Base-by-base conservation (phyloP, 139 green algal species). In the Chlorella sp. region DNA sequence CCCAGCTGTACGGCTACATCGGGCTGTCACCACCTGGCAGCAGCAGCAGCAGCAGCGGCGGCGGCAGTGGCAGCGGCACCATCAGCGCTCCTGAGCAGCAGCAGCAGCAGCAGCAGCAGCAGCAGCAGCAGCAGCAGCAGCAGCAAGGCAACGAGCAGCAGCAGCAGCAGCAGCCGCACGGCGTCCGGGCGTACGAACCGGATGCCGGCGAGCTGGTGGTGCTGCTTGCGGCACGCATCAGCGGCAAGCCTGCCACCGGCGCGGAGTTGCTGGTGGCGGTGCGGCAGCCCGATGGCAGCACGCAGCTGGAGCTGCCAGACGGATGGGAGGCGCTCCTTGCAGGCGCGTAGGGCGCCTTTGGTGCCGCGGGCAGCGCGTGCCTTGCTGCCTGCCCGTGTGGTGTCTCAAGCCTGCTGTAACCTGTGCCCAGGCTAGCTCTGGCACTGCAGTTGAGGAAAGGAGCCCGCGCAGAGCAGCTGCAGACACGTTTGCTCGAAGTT, bases 181-280 rank as follows among this genome's bases (percentile, higher is more conserved):
- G 77, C 30, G 1, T 83, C 19, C 77, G 77, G 14, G 28, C 38
- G 17, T 83, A 83, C 41, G 28, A 83, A 41, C 77, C 77, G 0
- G 58, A 83, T 16, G 17, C 34, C 3, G 60, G 77, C 3, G 77
- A 83, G 60, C 58, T 83, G 3, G 77, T 83, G 6, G 77, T 83
- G 60, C 77, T 83, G 56, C 77, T 83, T 38, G 43, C 60, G 6
- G 40, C 40, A 30, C 65, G 41, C 22, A 34, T 83, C 40, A 40
- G 32, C 58, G 77, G 77, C 77, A 74, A 74, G 77, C 60, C 77
- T 22, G 58, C 60, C 4, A 28, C 73, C 30, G 77, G 77, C 20
- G 77, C 77, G 22, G 77, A 83, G 77, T 32, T 83, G 58, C 60
- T 83, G 24, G 77, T 73, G 58, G 77, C 73, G 30, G 77, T 64